phyloP scores from a whole-genome alignment of 1,284 basidiomycete species.

The Leccinum variabile region DNA sequence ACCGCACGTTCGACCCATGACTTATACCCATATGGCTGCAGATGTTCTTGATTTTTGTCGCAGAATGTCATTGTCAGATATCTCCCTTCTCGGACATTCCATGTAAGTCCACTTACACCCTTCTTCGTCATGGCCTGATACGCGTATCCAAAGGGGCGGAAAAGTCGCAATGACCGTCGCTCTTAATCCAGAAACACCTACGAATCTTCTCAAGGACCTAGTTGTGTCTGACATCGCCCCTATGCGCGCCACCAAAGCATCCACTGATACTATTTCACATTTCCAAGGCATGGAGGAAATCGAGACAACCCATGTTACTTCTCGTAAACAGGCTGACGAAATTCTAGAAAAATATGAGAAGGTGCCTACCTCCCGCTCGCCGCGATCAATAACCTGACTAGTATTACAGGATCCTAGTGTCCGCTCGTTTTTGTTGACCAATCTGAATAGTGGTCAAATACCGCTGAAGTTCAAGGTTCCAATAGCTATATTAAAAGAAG shows the following conservation, averaged over 20 bases:
- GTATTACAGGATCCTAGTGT: conserved; percentile 59
- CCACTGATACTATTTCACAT: conserved; percentile 66
- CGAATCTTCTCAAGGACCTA: conserved; percentile 56
- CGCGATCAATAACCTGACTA: conserved; percentile 4
- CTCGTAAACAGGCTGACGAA: conserved; percentile 64
- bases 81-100: conserved; percentile 80
- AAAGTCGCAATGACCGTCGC: conserved; percentile 85
- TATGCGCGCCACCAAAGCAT: conserved; percentile 52
- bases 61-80: conserved; percentile 51
- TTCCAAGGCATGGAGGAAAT: conserved; percentile 71
- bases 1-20: conserved; percentile 69
- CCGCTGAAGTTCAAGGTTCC: conserved; percentile 71
- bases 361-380: conserved; percentile 37
- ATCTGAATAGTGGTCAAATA: conserved; percentile 49
- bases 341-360: conserved; percentile 64
- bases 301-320: conserved; percentile 51
- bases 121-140: conserved; percentile 7
- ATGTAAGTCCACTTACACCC: conserved; percentile 52
- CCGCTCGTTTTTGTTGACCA: conserved; percentile 82
- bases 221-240: conserved; percentile 84
- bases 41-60: conserved; percentile 67
- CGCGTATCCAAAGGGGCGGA: conserved; percentile 63
- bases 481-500: conserved; percentile 59
- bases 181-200: conserved; percentile 51
- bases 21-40: conserved; percentile 69